phyloP scores from a whole-genome alignment of 148 eudicot species.

The Rhododendron ferrugineum region DNA sequence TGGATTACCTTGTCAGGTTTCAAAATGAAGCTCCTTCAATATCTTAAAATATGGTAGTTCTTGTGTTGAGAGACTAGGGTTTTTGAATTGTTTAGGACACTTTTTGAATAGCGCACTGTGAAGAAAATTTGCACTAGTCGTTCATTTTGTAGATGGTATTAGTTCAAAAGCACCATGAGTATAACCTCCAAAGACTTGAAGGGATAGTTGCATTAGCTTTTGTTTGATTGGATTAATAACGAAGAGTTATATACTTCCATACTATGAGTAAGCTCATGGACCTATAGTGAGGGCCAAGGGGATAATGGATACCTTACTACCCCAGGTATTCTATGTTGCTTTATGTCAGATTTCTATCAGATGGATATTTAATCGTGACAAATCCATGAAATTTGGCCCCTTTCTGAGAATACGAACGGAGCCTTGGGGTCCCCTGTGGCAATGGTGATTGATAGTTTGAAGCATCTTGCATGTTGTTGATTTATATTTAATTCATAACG shows the following conservation, averaged over 20 bases:
- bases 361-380: neutral
- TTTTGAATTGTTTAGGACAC: neutral
- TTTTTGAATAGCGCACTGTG: neutral
- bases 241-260: neutral
- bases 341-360: neutral
- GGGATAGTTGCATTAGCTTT: neutral
- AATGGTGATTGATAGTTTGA: neutral
- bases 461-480: neutral
- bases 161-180: neutral
- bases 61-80: neutral
- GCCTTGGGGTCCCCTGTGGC: neutral
- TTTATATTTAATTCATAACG: neutral
- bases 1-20: constrained; percentile 96
- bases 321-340: neutral
- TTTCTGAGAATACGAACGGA: neutral
- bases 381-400: neutral
- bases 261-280: neutral
- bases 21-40: neutral
- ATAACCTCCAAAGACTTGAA: neutral
- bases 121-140: neutral
- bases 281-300: neutral
- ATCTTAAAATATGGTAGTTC: neutral
- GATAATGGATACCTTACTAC: neutral
- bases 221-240: neutral
- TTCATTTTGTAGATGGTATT: neutral